phyloP scores from a whole-genome alignment of 2,329 filamentous ascomycete genomes.

The Colletotrichum truncatum region DNA sequence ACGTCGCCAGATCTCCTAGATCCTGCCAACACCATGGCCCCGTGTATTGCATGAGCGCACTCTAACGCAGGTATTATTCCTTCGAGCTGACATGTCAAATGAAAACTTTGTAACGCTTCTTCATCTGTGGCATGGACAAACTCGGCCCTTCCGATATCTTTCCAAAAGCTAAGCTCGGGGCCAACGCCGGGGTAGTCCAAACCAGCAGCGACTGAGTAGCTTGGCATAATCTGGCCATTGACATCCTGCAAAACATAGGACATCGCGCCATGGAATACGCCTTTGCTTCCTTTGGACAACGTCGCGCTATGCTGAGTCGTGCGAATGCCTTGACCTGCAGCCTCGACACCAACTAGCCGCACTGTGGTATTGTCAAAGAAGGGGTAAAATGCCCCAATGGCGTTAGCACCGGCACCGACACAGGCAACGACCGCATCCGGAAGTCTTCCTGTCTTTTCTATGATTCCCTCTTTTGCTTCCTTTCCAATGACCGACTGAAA shows the following conservation, averaged over 20 bases:
- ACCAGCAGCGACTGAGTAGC: slow-evolving; percentile 95
- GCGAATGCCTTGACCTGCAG: slow-evolving; percentile 90
- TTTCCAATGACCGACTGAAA: slow-evolving; percentile 97
- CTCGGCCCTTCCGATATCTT: slow-evolving; percentile 85
- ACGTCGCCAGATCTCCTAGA: too few relatives aligned
- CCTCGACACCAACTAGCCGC: slow-evolving; percentile 92
- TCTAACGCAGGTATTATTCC: slow-evolving; percentile 97
- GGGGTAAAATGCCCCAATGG: slow-evolving; percentile 97
- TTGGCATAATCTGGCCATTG: slow-evolving; percentile 93
- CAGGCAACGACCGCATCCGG: slow-evolving; percentile 97
- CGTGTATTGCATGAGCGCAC: slow-evolving; percentile 91
- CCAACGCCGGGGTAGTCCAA: slow-evolving; percentile 98
- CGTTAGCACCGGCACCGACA: slow-evolving; percentile 94
- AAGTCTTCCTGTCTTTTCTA: slow-evolving; percentile 83
- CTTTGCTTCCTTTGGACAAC: slow-evolving; percentile 86
- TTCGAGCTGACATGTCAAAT: slow-evolving; percentile 84
- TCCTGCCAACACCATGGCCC: slow-evolving; percentile 88
- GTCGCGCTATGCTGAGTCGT: slow-evolving; percentile 89
- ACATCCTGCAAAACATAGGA: slow-evolving; percentile 95
- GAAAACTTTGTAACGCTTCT: slow-evolving; percentile 88
- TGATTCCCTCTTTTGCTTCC: slow-evolving; percentile 94
- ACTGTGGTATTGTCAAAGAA: slow-evolving; percentile 88
- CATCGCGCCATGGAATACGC: slow-evolving; percentile 93
- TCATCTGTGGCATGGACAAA: slow-evolving; percentile 94
- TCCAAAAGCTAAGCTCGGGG: slow-evolving; percentile 91